Conservation (phyloP, 1,284 basidiomycete species). For the Ustilago sp. region DNA sequence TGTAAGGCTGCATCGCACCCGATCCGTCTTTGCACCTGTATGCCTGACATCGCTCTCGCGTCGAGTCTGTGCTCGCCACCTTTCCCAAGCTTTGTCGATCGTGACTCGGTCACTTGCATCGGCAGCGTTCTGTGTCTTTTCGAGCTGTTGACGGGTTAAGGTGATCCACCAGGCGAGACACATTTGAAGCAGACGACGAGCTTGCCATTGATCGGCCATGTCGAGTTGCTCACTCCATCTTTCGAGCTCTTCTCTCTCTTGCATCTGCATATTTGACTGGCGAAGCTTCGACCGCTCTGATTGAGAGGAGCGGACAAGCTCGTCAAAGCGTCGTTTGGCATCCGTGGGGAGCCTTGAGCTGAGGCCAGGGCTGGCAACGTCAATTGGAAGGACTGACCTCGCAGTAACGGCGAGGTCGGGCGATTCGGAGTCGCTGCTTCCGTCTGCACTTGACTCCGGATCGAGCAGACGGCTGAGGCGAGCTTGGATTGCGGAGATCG, state of each 20-base stretch:
- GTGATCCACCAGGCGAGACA: constrained; percentile 54
- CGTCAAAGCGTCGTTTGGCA: constrained; percentile 46
- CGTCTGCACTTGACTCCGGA: background rate
- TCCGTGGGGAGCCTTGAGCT: constrained; percentile 15
- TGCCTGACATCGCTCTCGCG: background rate
- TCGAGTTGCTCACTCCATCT: constrained; percentile 4
- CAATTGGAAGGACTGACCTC: too few species aligned
- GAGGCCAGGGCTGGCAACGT: background rate
- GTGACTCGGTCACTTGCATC: constrained; percentile 30
- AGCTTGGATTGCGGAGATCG: constrained; percentile 44
- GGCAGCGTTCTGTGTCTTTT: constrained; percentile 22
- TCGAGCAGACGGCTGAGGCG: constrained; percentile 30
- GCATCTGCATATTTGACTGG: constrained; percentile 10
- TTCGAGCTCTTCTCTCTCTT: constrained; percentile 26
- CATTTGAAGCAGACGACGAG: constrained; percentile 23
- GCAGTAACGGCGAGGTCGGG: background rate
- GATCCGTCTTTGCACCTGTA: constrained; percentile 32
- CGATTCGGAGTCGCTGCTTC: background rate
- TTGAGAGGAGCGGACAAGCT: constrained; percentile 49
- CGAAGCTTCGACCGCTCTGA: constrained; percentile 28
- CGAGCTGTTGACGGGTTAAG: constrained; percentile 26
- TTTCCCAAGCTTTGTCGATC: constrained; percentile 33
- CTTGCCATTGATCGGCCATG: constrained; percentile 34
- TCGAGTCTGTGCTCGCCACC: constrained; percentile 18
- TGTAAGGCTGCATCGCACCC: constrained; percentile 47